A percentile compares a stretch with the other conserved stretches of the same genome.
Evolutionary conservation across 371 early-diverging fungal species (phyloP).

Genomic region (Saksenaea oblongispora): DNA sequence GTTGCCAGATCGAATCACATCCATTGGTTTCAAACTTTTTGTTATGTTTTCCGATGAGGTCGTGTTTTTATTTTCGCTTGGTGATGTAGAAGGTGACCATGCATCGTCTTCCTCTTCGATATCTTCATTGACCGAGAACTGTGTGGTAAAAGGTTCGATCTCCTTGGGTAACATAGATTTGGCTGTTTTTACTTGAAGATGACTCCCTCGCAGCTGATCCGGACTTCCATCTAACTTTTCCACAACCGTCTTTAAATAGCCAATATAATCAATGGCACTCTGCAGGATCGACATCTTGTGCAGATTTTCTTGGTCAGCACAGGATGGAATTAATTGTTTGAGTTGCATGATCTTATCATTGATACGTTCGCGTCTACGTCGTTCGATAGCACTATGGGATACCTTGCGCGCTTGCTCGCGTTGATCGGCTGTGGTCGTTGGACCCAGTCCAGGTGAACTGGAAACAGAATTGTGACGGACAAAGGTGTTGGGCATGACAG

Average conservation of each 20-base stretch:
- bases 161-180: conserved; percentile 47
- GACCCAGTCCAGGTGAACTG: conserved; percentile 19
- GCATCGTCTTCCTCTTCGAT: not conserved
- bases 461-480: conserved; percentile 11
- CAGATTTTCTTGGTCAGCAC: conserved; percentile 66
- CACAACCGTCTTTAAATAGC: conserved; percentile 52
- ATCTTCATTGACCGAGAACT: conserved; percentile 30
- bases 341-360: conserved; percentile 64
- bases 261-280: conserved; percentile 73
- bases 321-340: conserved; percentile 48
- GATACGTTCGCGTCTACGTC: conserved; percentile 76
- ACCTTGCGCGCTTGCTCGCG: conserved; percentile 65
- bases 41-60: not conserved
- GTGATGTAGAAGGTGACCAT: conserved; percentile 3
- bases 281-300: conserved; percentile 79
- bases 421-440: conserved; percentile 38
- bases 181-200: conserved; percentile 24
- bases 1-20: conserved; percentile 25
- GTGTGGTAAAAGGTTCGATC: conserved; percentile 44
- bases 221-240: conserved; percentile 41
- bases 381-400: conserved; percentile 81
- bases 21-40: conserved; percentile 32
- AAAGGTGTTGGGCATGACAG: conserved; percentile 3
- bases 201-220: conserved; percentile 10
- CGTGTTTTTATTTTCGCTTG: not conserved